Evolutionary conservation across 202 grass and related monocot genomes (phyloP), one percentile per base, ranked within the genome.

Genomic region (Panicum hallii): DNA sequence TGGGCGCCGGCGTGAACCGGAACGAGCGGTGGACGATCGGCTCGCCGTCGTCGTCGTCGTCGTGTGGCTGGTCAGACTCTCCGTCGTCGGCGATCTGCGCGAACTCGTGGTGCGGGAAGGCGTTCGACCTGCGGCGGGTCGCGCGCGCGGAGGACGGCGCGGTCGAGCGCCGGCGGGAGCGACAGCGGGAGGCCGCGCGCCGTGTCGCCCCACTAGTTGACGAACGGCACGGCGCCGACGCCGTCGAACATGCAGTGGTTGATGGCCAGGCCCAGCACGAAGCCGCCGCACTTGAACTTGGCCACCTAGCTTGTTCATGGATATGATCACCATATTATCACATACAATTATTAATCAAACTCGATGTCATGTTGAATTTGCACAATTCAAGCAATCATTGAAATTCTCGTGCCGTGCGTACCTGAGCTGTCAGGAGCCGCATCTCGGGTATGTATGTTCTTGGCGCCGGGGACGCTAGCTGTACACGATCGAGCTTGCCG

Each of bases 221-320:
- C 85, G 16, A 97, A 97, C 78, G 93, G 74, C 91, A 97, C 91
- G 49, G 91, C 91, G 70, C 82, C 89, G 7, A 93, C 67, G 45
- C 94, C 94, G 41, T 97, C 94, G 79, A 91, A 93, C 91, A 97
- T 93, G 85, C 89, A 93, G 88, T 97, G 94, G 82, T 93, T 97
- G 82, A 97, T 97, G 57, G 94, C 78, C 16, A 97, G 71, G 0
- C 94, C 94, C 3, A 97, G 91, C 38, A 90, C 54, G 71, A 97
- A 91, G 3, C 94, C 91, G 2, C 89, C 91, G 3, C 94, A 97
- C 66, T 70, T 93, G 85, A 97, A 97, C 75, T 87, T 93, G 7
- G 94, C 93, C 56, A 93, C 89, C 91, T 96, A 26, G 26, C 26
- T 26, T 26, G 26, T 26, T 26, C 26, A 26, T 26, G 26, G 26